These are phyloP conservation scores for Ichthyophthirius multifiliis DNA, from an alignment of 169 alveolate species.

Conservation along the genomic window DNA sequence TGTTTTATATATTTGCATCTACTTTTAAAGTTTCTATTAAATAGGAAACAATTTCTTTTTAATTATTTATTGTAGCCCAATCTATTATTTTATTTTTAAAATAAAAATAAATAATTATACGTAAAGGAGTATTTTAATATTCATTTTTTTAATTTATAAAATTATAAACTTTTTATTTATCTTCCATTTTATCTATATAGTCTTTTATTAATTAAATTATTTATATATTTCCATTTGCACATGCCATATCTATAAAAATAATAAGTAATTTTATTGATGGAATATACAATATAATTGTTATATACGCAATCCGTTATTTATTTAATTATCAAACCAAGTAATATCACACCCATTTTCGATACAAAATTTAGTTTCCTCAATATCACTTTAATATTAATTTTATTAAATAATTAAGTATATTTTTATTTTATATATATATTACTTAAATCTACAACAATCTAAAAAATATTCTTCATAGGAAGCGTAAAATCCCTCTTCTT, in stretches of 20 bases:
- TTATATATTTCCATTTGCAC: conserved; percentile 1
- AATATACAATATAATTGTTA: background rate
- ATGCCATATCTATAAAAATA: background rate
- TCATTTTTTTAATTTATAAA: background rate
- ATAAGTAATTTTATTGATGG: background rate
- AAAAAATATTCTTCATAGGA: background rate
- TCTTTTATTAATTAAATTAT: background rate
- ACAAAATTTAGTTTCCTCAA: background rate
- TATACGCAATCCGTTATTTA: background rate
- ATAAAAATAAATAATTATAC: background rate
- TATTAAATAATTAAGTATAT: background rate
- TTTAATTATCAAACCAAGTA: background rate
- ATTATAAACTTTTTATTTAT: background rate
- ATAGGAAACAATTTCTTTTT: background rate
- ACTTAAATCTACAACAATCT: conserved; percentile 7
- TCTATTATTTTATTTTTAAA: background rate
- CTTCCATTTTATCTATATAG: background rate
- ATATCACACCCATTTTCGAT: background rate
- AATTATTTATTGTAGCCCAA: background rate
- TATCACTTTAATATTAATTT: background rate
- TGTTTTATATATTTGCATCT: background rate
- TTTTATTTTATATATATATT: background rate
- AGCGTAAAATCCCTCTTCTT: background rate
- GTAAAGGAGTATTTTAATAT: background rate
- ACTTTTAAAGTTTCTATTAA: background rate